Evolutionary conservation across 192 early-diverging fungal species (phyloP), one percentile per base, ranked within the genome.

Genomic region (Podochytrium sp.): DNA sequence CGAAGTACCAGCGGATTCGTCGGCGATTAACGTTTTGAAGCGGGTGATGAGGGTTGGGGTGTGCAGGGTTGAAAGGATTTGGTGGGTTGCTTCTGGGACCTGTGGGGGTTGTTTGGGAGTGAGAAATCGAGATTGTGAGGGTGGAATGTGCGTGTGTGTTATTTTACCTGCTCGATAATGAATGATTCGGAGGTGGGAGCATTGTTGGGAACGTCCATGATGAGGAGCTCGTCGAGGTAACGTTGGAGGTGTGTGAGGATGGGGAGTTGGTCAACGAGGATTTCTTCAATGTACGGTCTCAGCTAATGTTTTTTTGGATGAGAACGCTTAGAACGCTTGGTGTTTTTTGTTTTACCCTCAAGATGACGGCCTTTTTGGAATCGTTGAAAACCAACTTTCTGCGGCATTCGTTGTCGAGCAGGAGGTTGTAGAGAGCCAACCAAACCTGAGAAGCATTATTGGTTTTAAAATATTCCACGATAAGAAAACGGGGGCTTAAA

Each of bases 361-460:
- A 55, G n/a, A 87, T 52, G 14, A 73, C 72, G 14, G 71, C 20
- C 23, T 87, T 80, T 25, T 80, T 83, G 1, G 39, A 23, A 12
- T 78, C 76, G 27, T 14, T 79, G 62, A 70, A 83, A 23, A 65
- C 41, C 53, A 84, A 84, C 25, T 77, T 78, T 43, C 80, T 72
- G 27, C 81, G 78, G 59, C 83, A 85, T 53, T 78, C 81, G 1
- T 64, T 73, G 56, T 85, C 83, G 20, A 85, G 50, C 32, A 85
- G 53, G 55, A 87, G 50, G 32, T 86, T 87, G 65, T 83, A 85
- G 1, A 85, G 65, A 1, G 75, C 43, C 23, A 87, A 61, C 86
- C 83, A 87, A 3, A 80, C 76, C 83, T 84, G 25, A 57, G 39
- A 1, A 1, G 39, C 6, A 42, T 1, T 60, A 37, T 2, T 73